Percentiles rank a stretch among this genome's conserved stretches.
Conservation (phyloP, 352 stramenopile species). For the Pythium apleroticum region DNA sequence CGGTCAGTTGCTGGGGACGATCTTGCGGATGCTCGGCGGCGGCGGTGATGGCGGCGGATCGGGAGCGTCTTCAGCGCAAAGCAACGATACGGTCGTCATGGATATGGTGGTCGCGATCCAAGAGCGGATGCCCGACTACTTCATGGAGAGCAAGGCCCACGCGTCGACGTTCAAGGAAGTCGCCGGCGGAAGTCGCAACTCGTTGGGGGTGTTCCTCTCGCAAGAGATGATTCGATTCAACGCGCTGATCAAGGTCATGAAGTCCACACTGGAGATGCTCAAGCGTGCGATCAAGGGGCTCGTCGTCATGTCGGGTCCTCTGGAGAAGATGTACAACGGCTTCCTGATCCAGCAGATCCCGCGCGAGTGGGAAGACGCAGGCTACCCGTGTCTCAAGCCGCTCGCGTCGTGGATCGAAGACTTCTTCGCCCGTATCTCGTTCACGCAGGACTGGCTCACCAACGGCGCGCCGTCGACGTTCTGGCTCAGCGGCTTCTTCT, state of each 20-base stretch:
- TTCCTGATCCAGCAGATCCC: conserved; percentile 91
- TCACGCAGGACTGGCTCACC: conserved; percentile 84
- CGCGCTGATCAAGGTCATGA: conserved; percentile 86
- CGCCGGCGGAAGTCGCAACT: conserved; percentile 89
- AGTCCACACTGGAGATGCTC: conserved; percentile 80
- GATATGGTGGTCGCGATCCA: conserved; percentile 84
- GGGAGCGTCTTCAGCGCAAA: conserved; percentile 41
- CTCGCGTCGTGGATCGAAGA: conserved; percentile 92
- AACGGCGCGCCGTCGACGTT: conserved; percentile 79
- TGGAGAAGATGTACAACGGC: conserved; percentile 92
- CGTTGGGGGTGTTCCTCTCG: conserved; percentile 90
- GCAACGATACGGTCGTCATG: conserved; percentile 79
- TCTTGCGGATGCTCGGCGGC: conserved; percentile 66
- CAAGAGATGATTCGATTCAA: conserved; percentile 93
- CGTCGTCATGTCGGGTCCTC: conserved; percentile 87
- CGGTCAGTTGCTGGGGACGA: conserved; percentile 63
- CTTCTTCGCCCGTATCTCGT: conserved; percentile 86
- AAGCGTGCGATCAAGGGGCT: conserved; percentile 90
- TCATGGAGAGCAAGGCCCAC: conserved; percentile 70
- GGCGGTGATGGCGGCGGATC: conserved; percentile 46
- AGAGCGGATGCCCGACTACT: conserved; percentile 70
- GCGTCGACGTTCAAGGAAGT: conserved; percentile 78
- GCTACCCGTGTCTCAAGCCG: conserved; percentile 92
- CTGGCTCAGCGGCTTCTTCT: conserved; percentile 94
- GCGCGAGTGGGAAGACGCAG: conserved; percentile 85